Conservation (phyloP, 352 stramenopile species). For the Pythium sp. region DNA sequence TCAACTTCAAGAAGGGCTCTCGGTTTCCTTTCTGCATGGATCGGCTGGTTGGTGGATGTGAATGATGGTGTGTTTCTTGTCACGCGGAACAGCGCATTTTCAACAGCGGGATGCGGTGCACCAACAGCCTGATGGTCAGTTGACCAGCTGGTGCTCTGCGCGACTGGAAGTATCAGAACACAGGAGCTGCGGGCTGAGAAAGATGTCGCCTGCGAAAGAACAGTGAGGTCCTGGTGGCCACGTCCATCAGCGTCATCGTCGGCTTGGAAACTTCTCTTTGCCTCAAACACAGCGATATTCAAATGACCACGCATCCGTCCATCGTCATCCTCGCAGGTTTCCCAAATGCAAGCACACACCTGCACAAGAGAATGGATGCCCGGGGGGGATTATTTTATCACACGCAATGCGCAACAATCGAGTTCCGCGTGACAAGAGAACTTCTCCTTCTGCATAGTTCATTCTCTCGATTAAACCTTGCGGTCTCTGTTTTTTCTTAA, state of each 20-base stretch:
- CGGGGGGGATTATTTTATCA: background rate
- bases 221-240: background rate
- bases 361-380: background rate
- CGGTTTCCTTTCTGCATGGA: too few species aligned
- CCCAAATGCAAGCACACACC: background rate
- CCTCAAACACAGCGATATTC: background rate
- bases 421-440: background rate
- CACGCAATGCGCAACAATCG: background rate
- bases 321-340: too few species aligned
- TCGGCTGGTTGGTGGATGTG: too few species aligned
- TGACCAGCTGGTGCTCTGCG: background rate
- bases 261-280: background rate
- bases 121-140: background rate
- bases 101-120: background rate
- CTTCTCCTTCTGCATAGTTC: background rate
- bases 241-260: background rate
- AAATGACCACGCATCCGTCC: too few species aligned
- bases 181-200: background rate
- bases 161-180: background rate
- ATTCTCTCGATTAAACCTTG: background rate
- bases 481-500: conserved; percentile 4
- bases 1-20: background rate
- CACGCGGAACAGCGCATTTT: background rate
- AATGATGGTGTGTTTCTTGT: background rate
- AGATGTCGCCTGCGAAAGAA: background rate